Evolutionary conservation across 2,329 filamentous ascomycete species (phyloP), one percentile per base, ranked within the genome.

Genomic region (Microsporum ferrugineum): DNA sequence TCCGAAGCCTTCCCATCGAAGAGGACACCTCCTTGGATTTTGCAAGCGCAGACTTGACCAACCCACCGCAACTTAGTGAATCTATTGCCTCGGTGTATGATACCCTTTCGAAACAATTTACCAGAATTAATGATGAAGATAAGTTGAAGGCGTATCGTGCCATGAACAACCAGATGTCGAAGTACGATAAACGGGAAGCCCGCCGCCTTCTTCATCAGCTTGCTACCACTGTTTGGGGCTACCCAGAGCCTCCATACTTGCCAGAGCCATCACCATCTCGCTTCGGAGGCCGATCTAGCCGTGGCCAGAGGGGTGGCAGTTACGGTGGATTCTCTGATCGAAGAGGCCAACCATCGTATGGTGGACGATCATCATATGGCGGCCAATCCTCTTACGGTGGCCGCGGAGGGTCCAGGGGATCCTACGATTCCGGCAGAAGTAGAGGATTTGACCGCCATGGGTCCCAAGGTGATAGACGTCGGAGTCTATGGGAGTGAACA

Each of bases 1-100:
- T 79, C 2, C 72, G 82, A 34, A 78, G 81, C 33, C 82, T 87
- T 63, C 74, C 73, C 2, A 80, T 88, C 62, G 68, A 79, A 39
- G 68, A 76, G 4, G 76, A 78, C 1, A 67, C 70, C 1, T 73
- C 78, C 61, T 66, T 86, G 2, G 62, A 69, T 33, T 68, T 72
- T 3, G 71, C 72, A 33, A 61, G 61, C 36, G 67, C 72, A 17
- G 70, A 77, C 63, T 72, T 77, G 70, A 68, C 69, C 3, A 60
- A 65, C 59, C 65, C 68, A 55, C 63, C 68, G 59, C 29, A 59
- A 56, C 55, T 64, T 3, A 61, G 66, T 12, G 36, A 57, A 29
- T 57, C 55, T 1, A 10, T 57, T 2, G 34, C 36, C 6, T 39
- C n/a, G 12, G 34, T 43, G 10, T 57, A 41, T 27, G 12, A 39